Evolutionary conservation across 768 basidiomycete species (phyloP).

Genomic region (Rhizopogon vinicolor): DNA sequence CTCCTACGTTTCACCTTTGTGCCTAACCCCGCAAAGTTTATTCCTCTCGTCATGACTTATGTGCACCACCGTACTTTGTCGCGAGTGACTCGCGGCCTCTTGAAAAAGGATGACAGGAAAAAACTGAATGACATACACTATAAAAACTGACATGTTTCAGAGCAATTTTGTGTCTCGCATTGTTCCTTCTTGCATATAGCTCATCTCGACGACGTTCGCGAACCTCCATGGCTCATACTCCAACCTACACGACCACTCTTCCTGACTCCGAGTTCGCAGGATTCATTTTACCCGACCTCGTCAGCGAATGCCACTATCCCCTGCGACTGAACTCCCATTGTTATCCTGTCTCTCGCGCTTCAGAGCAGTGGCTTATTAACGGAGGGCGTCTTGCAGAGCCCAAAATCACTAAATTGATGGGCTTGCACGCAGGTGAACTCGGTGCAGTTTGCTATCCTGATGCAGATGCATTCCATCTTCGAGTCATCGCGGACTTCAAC

Average conservation of each 20-base stretch:
- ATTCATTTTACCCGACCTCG: constrained; percentile 38
- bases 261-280: constrained; percentile 5
- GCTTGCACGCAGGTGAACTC: constrained; percentile 56
- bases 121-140: constrained; percentile 5
- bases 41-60: neutral
- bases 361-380: constrained; percentile 31
- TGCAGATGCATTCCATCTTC: constrained; percentile 43
- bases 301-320: constrained; percentile 35
- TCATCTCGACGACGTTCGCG: neutral
- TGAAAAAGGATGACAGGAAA: too few species aligned
- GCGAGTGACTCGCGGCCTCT: too few species aligned
- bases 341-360: constrained; percentile 30
- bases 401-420: constrained; percentile 30
- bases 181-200: constrained; percentile 14
- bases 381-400: constrained; percentile 14
- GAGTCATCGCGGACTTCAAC: constrained; percentile 59
- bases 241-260: constrained; percentile 11
- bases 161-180: constrained; percentile 1
- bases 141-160: constrained; percentile 22
- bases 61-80: neutral
- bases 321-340: constrained; percentile 28
- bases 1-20: neutral
- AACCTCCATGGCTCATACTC: constrained; percentile 20
- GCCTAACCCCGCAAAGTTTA: neutral
- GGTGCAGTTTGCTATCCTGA: constrained; percentile 56